phyloP scores from a whole-genome alignment of 805 yeast species.

The Hanseniaspora thailandica region DNA sequence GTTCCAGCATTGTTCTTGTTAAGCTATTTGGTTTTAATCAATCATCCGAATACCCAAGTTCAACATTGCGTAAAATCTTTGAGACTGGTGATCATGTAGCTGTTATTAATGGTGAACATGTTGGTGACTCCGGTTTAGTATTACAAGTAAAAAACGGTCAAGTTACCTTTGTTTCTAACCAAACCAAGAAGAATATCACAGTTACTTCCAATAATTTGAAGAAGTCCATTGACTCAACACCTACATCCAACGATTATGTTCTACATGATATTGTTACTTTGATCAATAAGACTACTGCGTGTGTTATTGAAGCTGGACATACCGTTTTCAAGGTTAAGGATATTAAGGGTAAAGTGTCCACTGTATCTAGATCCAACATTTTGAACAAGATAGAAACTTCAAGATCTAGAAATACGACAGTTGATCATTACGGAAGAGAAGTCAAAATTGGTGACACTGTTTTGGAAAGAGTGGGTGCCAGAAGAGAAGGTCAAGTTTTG shows the following conservation, averaged over 20 bases:
- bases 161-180: constrained; percentile 81
- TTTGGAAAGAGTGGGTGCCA: constrained; percentile 71
- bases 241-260: constrained; percentile 64
- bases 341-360: constrained; percentile 65
- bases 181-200: constrained; percentile 75
- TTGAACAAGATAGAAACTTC: constrained; percentile 59
- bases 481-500: constrained; percentile 75
- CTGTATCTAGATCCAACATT: constrained; percentile 70
- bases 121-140: constrained; percentile 90
- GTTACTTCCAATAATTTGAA: constrained; percentile 86
- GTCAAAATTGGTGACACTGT: constrained; percentile 85
- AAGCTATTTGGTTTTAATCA: constrained; percentile 40
- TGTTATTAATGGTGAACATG: constrained; percentile 79
- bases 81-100: constrained; percentile 90
- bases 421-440: constrained; percentile 76
- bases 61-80: constrained; percentile 74
- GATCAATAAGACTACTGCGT: constrained; percentile 76
- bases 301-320: constrained; percentile 80
- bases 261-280: constrained; percentile 82
- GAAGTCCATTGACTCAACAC: constrained; percentile 81
- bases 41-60: constrained; percentile 67
- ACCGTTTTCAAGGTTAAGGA: constrained; percentile 70
- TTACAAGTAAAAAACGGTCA: constrained; percentile 71
- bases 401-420: constrained; percentile 72
- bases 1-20: constrained; percentile 49